A percentile compares a stretch with the other conserved stretches of the same genome.
phyloP scores from a whole-genome alignment of 768 basidiomycete species.

The Crassisporium funariophilum region DNA sequence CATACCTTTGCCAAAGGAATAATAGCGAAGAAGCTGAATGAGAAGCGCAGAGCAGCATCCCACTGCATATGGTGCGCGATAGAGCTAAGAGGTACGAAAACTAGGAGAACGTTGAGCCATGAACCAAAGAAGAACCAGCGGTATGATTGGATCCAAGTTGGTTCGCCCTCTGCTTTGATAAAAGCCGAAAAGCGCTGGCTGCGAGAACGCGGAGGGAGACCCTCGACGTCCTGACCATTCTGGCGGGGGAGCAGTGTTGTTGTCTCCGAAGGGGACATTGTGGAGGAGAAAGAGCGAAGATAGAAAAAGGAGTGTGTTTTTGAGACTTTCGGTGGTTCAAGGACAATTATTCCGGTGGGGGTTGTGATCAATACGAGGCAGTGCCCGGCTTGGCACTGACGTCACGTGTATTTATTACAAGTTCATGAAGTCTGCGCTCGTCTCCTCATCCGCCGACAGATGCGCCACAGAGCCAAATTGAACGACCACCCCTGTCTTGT shows the following conservation, averaged over 20 bases:
- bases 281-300: constrained; percentile 14
- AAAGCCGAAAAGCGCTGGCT: constrained; percentile 37
- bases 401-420: constrained; percentile 28
- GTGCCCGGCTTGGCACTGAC: constrained; percentile 24
- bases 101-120: constrained; percentile 75
- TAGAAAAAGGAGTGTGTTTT: constrained; percentile 15
- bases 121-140: constrained; percentile 62
- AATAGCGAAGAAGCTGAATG: constrained; percentile 80
- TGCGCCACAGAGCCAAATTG: constrained; percentile 61
- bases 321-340: constrained; percentile 1
- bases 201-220: constrained; percentile 24
- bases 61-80: constrained; percentile 65
- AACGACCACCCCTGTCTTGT: constrained; percentile 42
- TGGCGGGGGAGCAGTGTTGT: constrained; percentile 49
- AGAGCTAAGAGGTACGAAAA: constrained; percentile 77
- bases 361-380: too few relatives aligned
- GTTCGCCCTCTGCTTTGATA: constrained; percentile 64
- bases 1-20: constrained; percentile 84
- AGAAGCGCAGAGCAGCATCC: constrained; percentile 77
- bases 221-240: constrained; percentile 22
- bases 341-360: neutral
- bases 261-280: constrained; percentile 43
- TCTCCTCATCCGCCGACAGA: too few relatives aligned
- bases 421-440: too few relatives aligned
- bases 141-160: constrained; percentile 59